Evolutionary conservation across 208 protist species (phyloP).

Genomic region (Crithidia sp.): DNA sequence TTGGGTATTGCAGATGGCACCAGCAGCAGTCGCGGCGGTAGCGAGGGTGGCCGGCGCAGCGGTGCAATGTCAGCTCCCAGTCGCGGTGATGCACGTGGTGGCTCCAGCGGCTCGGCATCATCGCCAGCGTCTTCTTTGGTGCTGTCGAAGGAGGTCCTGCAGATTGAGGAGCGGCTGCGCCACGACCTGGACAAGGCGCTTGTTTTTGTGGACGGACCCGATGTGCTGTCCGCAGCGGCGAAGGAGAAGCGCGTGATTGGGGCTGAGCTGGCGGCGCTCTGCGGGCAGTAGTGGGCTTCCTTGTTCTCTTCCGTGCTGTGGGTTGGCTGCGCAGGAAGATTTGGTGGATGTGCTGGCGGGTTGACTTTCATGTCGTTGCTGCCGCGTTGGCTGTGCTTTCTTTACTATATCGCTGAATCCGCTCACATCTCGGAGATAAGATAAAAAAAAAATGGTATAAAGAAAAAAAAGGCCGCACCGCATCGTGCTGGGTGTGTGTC

Average conservation of each 20-base stretch:
- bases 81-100: background rate
- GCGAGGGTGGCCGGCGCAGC: background rate
- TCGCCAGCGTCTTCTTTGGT: background rate
- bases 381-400: too few species aligned
- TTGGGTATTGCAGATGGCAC: background rate
- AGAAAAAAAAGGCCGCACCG: too few species aligned
- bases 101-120: background rate
- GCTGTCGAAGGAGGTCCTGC: slow-evolving; percentile 11
- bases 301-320: background rate
- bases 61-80: background rate
- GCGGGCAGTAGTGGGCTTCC: background rate
- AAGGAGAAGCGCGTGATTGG: slow-evolving; percentile 49
- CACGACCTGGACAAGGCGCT: slow-evolving; percentile 52
- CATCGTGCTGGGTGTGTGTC: too few species aligned
- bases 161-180: slow-evolving; percentile 50
- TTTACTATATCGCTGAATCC: too few species aligned
- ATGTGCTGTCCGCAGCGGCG: slow-evolving; percentile 34
- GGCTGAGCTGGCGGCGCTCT: slow-evolving; percentile 30
- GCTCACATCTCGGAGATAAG: too few species aligned
- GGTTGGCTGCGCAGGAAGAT: too few species aligned
- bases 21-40: background rate
- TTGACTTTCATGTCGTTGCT: too few species aligned
- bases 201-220: slow-evolving; percentile 53
- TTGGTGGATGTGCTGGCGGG: too few species aligned
- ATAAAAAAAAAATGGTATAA: too few species aligned